A percentile compares a stretch with the other conserved stretches of the same genome.
Evolutionary conservation across 2,329 filamentous ascomycete genomes (phyloP).

Genomic region (Trichoderma harzianum): DNA sequence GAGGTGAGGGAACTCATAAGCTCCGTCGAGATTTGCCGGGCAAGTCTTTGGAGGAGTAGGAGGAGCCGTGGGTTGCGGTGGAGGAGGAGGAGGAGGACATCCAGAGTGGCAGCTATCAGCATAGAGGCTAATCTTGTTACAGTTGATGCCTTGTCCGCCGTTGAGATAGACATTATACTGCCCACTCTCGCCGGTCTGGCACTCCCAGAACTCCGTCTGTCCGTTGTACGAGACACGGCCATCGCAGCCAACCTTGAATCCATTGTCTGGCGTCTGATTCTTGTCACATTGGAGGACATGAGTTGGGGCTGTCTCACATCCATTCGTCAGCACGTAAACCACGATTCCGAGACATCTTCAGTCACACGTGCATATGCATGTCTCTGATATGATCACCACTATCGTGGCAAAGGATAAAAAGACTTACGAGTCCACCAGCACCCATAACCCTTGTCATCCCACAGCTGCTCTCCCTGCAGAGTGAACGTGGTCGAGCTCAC

Average conservation of each 20-base stretch:
- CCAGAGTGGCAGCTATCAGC: constrained; percentile 36
- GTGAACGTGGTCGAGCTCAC: constrained; percentile 50
- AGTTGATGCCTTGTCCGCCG: constrained; percentile 40
- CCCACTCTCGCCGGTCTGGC: constrained; percentile 49
- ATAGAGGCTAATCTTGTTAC: constrained; percentile 46
- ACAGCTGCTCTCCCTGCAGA: constrained; percentile 52
- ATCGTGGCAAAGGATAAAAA: not conserved
- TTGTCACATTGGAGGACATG: constrained; percentile 60
- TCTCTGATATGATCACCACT: not conserved
- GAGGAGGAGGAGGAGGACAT: constrained; percentile 21
- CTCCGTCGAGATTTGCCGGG: constrained; percentile 42
- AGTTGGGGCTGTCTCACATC: constrained; percentile 44
- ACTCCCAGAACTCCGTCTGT: constrained; percentile 55
- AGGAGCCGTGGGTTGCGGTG: constrained; percentile 10
- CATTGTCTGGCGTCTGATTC: constrained; percentile 47
- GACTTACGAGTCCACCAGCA: constrained; percentile 60
- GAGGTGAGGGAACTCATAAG: constrained; percentile 58
- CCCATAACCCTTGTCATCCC: constrained; percentile 53
- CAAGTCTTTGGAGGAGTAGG: constrained; percentile 31
- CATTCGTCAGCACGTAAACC: constrained; percentile 7
- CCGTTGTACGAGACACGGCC: constrained; percentile 52
- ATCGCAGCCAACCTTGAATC: constrained; percentile 54
- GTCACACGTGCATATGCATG: not conserved
- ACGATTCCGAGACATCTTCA: constrained; percentile 1
- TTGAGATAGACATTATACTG: constrained; percentile 54